Evolutionary conservation across 768 basidiomycete genomes (phyloP), one percentile per base, ranked within the genome.

Genomic region (Boletus pseudo-olivaceus): DNA sequence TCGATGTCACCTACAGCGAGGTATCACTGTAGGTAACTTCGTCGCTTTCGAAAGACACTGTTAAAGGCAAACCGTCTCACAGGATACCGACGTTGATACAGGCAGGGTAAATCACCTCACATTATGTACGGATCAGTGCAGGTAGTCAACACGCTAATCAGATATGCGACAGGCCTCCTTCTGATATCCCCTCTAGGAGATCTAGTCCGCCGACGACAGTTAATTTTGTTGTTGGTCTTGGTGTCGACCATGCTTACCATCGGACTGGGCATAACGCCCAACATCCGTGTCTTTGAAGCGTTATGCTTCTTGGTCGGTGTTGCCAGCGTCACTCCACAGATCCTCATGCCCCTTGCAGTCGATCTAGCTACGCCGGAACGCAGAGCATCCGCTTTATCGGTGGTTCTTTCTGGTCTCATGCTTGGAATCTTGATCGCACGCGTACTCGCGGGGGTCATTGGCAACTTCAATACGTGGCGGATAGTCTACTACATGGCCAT

Each of bases 181-280:
- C 69, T 93, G 39, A 82, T 95, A 50, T 81, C 88, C 1, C 93
- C 93, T 1, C 75, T 92, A 0, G 93, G 93, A 8, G 93, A 96
- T 67, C 78, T 94, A 20, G 78, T 92, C 29, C 85, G 87, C 19
- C 75, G 92, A 34, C 77, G 93, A 12, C 85, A 82, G 41, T 75
- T 96, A 0, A 77, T 88, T 30, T 75, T 95, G 20, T 54, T 76
- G 11, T 70, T 91, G 19, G 73, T 87, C 37, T 59, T 78, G 1
- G 44, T 79, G 20, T 82, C 85, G 0, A 78, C 80, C 0, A 62
- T 76, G 5, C 73, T 96, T 4, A 82, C 87, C 0, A 82, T 94
- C 47, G 91, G 87, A 0, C 76, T 93, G 1, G 79, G 87, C 0
- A 58, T 90, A 12, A 88, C 89, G 0, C 70, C 69, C 2, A 79